Evolutionary conservation across 306 rosid genomes (phyloP).

Genomic region (Lathyrus sativus): DNA sequence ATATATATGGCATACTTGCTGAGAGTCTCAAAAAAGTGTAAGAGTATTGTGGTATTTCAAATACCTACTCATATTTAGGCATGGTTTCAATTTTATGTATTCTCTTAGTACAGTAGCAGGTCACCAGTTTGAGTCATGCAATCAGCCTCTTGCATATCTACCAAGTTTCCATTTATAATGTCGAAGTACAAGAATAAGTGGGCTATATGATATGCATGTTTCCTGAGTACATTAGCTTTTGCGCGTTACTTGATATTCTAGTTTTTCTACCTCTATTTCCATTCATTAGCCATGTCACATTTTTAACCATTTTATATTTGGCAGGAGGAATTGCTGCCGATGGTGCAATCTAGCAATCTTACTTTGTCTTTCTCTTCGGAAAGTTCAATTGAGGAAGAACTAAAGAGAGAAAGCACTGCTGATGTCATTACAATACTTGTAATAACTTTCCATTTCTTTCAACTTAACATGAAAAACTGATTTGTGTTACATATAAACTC

Average conservation of each 20-base stretch:
- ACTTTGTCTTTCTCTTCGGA: constrained; percentile 87
- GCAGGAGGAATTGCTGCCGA: constrained; percentile 85
- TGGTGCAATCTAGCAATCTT: constrained; percentile 80
- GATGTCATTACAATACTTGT: constrained; percentile 87
- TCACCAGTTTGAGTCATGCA: neutral
- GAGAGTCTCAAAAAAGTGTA: neutral
- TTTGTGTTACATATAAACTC: constrained; percentile 16
- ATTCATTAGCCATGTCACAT: constrained; percentile 14
- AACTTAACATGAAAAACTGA: constrained; percentile 21
- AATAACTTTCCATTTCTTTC: constrained; percentile 42
- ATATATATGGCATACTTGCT: neutral
- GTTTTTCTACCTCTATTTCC: constrained; percentile 25
- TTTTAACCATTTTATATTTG: constrained; percentile 41
- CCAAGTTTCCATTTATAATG: neutral
- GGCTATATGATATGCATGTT: constrained; percentile 25
- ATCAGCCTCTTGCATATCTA: constrained; percentile 11
- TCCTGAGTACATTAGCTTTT: constrained; percentile 17
- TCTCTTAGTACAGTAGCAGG: neutral
- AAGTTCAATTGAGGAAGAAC: constrained; percentile 93
- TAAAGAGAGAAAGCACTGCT: constrained; percentile 97
- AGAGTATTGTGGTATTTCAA: constrained; percentile 11
- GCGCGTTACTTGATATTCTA: constrained; percentile 22
- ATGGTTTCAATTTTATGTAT: constrained; percentile 1
- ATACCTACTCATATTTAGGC: constrained; percentile 15
- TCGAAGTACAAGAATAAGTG: constrained; percentile 3